These are phyloP conservation scores for Curvularia sp. DNA, from an alignment of 2,329 filamentous ascomycete genomes.

Conservation along the genomic window DNA sequence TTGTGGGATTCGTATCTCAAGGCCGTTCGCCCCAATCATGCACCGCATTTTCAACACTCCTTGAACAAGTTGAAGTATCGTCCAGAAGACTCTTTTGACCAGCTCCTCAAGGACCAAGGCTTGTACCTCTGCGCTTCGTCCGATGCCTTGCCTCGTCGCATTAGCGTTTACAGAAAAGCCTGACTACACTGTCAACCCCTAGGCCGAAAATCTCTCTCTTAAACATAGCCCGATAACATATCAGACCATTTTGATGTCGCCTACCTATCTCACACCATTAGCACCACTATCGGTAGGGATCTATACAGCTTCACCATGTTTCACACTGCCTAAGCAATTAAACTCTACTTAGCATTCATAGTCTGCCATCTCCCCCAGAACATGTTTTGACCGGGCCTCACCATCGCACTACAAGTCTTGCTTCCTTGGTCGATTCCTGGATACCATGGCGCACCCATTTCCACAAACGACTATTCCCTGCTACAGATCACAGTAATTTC, in stretches of 20 bases:
- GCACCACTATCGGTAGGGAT: conserved; percentile 13
- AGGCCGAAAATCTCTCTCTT: background rate
- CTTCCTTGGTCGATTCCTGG: conserved; percentile 2
- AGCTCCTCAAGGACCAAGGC: conserved; percentile 37
- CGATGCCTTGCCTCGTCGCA: conserved; percentile 41
- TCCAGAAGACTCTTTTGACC: conserved; percentile 47
- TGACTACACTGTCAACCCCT: conserved; percentile 12
- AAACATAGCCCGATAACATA: background rate
- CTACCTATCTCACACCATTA: background rate
- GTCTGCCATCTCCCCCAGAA: conserved; percentile 14
- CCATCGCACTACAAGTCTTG: conserved; percentile 5
- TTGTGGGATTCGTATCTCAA: conserved; percentile 49
- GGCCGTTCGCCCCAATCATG: conserved; percentile 42
- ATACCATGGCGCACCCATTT: background rate
- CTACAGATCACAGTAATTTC: background rate
- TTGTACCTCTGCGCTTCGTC: conserved; percentile 41
- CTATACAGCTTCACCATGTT: conserved; percentile 14
- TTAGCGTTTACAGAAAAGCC: conserved; percentile 46
- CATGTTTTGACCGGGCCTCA: background rate
- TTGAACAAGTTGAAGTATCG: conserved; percentile 38
- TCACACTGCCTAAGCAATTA: conserved; percentile 15
- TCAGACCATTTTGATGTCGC: background rate
- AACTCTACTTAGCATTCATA: conserved; percentile 19
- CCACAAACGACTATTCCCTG: conserved; percentile 3
- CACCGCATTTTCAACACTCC: conserved; percentile 43